These are phyloP conservation scores for Fusarium setosum DNA, from an alignment of 2,329 filamentous ascomycete genomes.

Conservation along the genomic window DNA sequence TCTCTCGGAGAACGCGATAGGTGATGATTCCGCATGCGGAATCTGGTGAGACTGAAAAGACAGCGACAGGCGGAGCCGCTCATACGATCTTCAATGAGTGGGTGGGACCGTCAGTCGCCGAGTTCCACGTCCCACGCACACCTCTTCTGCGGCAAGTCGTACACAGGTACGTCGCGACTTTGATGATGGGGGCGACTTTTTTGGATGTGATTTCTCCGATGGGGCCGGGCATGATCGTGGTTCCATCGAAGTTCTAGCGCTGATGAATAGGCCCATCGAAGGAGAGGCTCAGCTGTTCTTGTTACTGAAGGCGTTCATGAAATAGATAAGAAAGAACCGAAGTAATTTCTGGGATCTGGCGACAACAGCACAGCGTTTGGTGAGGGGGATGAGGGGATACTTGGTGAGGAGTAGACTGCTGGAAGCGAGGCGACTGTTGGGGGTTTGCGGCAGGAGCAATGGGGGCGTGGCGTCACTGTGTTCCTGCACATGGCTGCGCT, in stretches of 20 bases:
- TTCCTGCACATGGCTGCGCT: constrained; percentile 20
- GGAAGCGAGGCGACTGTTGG: not conserved
- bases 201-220: not conserved
- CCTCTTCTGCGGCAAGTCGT: no score
- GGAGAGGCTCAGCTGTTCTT: not conserved
- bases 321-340: not conserved
- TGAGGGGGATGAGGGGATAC: constrained; percentile 4
- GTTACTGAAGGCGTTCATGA: not conserved
- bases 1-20: constrained; percentile 24
- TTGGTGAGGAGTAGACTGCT: constrained; percentile 2
- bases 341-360: not conserved
- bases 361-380: not conserved
- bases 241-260: not conserved
- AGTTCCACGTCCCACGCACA: not conserved
- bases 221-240: not conserved
- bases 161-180: not conserved
- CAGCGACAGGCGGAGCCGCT: constrained; percentile 20
- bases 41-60: constrained; percentile 22
- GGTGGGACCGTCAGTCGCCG: constrained; percentile 1
- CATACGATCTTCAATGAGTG: constrained; percentile 24
- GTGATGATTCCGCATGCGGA: constrained; percentile 22
- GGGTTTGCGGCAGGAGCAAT: constrained; percentile 11
- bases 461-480: constrained; percentile 13
- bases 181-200: not conserved
- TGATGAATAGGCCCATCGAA: not conserved